Evolutionary conservation across 352 stramenopile genomes (phyloP), one percentile per base, ranked within the genome.

Genomic region (Globisporangium lucens): DNA sequence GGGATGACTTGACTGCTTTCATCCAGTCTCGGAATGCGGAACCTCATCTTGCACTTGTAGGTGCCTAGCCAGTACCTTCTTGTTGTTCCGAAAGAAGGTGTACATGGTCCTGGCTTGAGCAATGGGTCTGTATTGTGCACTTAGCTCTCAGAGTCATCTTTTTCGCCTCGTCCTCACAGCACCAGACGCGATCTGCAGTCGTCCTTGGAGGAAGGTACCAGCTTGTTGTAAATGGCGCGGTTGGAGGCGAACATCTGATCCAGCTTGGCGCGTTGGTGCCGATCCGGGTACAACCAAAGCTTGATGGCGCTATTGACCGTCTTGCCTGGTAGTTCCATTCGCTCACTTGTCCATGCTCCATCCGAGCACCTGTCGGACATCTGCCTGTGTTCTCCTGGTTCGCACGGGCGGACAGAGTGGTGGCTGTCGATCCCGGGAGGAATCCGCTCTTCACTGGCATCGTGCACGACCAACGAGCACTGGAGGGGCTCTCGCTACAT

Each of bases 11-110:
- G 3, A 43, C 29, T 15, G 55, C 15, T 43, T 60, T 13, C 20
- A 43, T 60, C 24, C 35, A 60, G 20, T 60, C 55, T 24, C 9
- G 29, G 36, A 60, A 60, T 22, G 55, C 55, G 9, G 29, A 60
- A 7, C 22, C 47, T n/a, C 24, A 24, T 24, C 24, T 24, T 24
- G 24, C 24, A 24, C 24, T 24, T 24, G 24, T 24, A 24, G 24
- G 24, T 24, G 24, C 24, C 24, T 24, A n/a, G 22, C 4, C 47
- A 55, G 20, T 6, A 0, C 6, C 47, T 55, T 30, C 47, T 55
- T 41, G 35, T 41, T 55, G 6, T 55, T 29, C 7, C 22, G 9
- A 22, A 56, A 56, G 49, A 20, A 56, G 9, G 8, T 9, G 10
- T 0, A 20, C 49, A 33, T 56, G n/a, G 9, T 56, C 49, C 29